Conservation (phyloP, 2,329 filamentous ascomycete genomes). For the Cadophora luteo-olivacea region DNA sequence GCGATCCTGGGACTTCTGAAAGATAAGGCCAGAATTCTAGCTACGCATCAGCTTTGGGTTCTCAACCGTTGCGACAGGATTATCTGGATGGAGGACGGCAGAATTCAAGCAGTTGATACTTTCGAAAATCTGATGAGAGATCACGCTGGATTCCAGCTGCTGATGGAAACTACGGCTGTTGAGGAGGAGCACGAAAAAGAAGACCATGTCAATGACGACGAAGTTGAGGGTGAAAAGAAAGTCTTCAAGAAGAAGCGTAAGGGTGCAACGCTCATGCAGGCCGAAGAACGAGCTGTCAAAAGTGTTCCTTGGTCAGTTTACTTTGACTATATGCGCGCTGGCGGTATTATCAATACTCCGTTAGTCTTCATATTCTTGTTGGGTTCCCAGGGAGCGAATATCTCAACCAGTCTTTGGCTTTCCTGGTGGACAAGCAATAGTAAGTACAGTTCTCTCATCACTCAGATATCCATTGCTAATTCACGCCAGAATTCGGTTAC, state of each 20-base stretch:
- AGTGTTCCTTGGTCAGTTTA: constrained; percentile 70
- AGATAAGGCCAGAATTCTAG: constrained; percentile 88
- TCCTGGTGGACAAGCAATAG: constrained; percentile 88
- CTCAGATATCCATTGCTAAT: constrained; percentile 4
- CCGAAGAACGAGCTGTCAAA: constrained; percentile 66
- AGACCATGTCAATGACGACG: constrained; percentile 54
- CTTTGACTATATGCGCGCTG: constrained; percentile 67
- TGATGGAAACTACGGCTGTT: constrained; percentile 86
- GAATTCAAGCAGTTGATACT: constrained; percentile 84
- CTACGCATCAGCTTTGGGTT: constrained; percentile 95
- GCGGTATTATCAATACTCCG: constrained; percentile 62
- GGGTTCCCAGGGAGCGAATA: constrained; percentile 79
- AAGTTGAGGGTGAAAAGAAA: constrained; percentile 55
- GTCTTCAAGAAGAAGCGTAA: constrained; percentile 56
- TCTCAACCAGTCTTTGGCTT: constrained; percentile 88
- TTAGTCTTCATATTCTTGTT: constrained; percentile 61
- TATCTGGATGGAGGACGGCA: constrained; percentile 89
- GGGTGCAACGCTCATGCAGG: constrained; percentile 73
- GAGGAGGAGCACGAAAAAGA: constrained; percentile 66
- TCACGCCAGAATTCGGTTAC: constrained; percentile 62
- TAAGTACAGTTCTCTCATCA: constrained; percentile 56
- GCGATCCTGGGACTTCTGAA: constrained; percentile 89
- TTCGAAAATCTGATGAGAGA: constrained; percentile 86
- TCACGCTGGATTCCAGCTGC: constrained; percentile 75
- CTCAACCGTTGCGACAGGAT: constrained; percentile 90